Base-by-base conservation (phyloP, 176 grass and related monocot species). In the Tillandsia fasciculata region DNA sequence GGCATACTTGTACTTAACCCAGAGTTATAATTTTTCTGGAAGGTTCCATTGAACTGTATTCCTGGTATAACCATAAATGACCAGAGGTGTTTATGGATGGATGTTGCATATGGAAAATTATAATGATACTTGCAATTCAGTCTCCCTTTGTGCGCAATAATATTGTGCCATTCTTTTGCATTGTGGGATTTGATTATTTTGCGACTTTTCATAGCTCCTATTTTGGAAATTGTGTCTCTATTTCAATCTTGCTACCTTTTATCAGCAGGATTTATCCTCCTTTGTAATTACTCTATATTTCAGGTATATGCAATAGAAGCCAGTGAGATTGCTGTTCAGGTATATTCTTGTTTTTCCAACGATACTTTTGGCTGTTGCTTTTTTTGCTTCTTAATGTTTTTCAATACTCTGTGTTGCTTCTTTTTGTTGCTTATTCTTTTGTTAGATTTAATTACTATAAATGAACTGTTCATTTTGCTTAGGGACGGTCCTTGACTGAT, bases 241-340 rank as follows among this genome's bases (percentile, higher is more conserved):
- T 42, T 63, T 28, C 52, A 0, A 20, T 58, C 48, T 28, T 61
- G 33, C 33, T 47, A 23, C 48, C n/a, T 57, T 18, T n/a, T 51
- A 51, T 26, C 3, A 57, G 12, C 13, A 8, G 53, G n/a, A 8
- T 17, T 57, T 57, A 17, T 57, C 3, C 8, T 57, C n/a, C 53
- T 20, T 18, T 61, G 3, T 22, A 10, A 61, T 61, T 73, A n/a
- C 52, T 72, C 33, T 48, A 51, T 67, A 1, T 72, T 74, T 81
- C 72, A 96, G 91, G 91, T 96, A 11, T 96, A 91, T 68, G 91
- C 80, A 26, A 79, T 96, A 67, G 91, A 96, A 59, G 91, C 91
- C 50, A 91, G 91, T 72, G 87, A 96, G 70, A 91, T 96, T 26
- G 87, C 87, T 70, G 66, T 50, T 12, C 91, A 96, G 91, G 91